phyloP scores from a whole-genome alignment of 2,329 filamentous ascomycete species.

The Atkinsonella texensis region DNA sequence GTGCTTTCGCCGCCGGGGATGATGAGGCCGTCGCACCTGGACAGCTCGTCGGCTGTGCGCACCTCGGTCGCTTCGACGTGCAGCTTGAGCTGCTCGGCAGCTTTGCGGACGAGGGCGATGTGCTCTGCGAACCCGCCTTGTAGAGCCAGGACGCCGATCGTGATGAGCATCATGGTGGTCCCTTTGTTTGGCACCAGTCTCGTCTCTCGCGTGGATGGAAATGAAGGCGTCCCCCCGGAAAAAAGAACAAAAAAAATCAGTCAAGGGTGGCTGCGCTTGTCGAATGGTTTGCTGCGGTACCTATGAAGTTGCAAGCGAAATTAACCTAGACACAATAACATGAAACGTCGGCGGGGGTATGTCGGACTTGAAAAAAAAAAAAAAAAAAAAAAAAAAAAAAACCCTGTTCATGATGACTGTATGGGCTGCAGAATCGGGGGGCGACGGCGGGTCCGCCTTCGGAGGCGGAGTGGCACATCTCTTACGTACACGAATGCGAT shows the following conservation, averaged over 20 bases:
- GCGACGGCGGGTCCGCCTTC: conserved; percentile 5
- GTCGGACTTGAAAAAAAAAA: too few relatives aligned
- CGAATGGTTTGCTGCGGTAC: too few relatives aligned
- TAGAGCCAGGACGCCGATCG: conserved; percentile 56
- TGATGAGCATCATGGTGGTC: conserved; percentile 24
- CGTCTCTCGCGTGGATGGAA: not conserved
- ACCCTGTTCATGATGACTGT: too few relatives aligned
- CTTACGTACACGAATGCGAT: too few relatives aligned
- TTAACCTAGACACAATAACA: too few relatives aligned
- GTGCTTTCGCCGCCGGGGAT: conserved; percentile 94
- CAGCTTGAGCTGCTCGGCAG: conserved; percentile 38
- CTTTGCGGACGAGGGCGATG: conserved; percentile 59
- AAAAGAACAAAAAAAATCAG: too few relatives aligned
- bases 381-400: too few relatives aligned
- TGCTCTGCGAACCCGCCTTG: conserved; percentile 94
- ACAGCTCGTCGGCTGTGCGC: conserved; percentile 60
- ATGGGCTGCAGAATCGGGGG: conserved; percentile 4
- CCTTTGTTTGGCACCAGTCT: not conserved
- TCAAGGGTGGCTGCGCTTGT: too few relatives aligned
- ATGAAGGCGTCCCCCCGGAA: not conserved
- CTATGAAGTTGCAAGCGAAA: too few relatives aligned
- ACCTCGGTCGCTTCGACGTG: conserved; percentile 63
- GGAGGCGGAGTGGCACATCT: conserved; percentile 1
- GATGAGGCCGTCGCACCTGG: conserved; percentile 67
- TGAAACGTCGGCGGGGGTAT: too few relatives aligned